These are phyloP conservation scores for Melaleuca alternifolia DNA, from an alignment of 345 rosid species.

Conservation along the genomic window DNA sequence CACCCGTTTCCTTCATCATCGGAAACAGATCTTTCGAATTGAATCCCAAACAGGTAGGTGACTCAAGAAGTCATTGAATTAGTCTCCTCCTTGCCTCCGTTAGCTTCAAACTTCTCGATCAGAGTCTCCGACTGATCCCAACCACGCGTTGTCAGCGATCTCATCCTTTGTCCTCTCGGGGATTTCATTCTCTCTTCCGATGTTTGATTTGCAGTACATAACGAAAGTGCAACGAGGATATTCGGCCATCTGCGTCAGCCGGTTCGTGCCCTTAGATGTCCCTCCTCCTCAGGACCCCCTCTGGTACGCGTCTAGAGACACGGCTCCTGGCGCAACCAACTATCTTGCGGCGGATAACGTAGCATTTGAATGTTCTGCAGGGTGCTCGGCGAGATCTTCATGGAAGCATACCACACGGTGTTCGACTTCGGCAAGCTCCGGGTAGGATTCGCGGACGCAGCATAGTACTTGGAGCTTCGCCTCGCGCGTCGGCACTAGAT, in stretches of 20 bases:
- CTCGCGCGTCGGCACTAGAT: neutral
- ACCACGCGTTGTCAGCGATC: neutral
- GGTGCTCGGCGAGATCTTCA: constrained; percentile 45
- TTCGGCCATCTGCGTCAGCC: constrained; percentile 33
- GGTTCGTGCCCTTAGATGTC: constrained; percentile 34
- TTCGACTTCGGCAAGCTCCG: constrained; percentile 41
- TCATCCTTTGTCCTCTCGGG: neutral
- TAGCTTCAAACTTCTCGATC: neutral
- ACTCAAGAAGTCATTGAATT: neutral
- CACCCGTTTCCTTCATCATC: constrained; percentile 36
- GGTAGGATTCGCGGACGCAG: constrained; percentile 45
- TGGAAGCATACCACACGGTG: constrained; percentile 50
- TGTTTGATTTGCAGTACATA: constrained; percentile 14
- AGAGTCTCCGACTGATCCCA: neutral
- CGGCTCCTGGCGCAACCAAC: neutral
- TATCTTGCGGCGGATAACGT: neutral
- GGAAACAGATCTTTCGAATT: constrained; percentile 34
- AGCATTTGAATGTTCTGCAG: constrained; percentile 11
- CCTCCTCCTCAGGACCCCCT: constrained; percentile 49
- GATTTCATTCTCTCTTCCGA: neutral
- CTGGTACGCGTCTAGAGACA: constrained; percentile 11
- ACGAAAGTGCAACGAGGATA: constrained; percentile 18
- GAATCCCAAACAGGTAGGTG: constrained; percentile 32
- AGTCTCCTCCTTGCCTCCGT: neutral
- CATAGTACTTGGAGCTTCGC: neutral